Evolutionary conservation across 306 rosid genomes (phyloP).

Genomic region (Sicyos edulis): DNA sequence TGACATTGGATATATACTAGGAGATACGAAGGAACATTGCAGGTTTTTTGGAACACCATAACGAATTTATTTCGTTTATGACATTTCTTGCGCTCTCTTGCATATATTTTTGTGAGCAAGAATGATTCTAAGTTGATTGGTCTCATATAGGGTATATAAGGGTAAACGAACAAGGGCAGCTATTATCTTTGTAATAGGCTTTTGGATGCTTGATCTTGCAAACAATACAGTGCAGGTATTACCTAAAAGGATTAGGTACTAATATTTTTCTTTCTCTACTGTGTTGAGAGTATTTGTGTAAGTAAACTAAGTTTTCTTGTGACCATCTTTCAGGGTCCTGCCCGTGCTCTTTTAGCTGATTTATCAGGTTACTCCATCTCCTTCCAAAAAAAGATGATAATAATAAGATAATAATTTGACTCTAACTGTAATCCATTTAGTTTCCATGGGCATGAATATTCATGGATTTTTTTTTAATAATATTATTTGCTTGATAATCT

Average conservation of each 20-base stretch:
- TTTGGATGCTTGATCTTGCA: constrained; percentile 99
- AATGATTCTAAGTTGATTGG: constrained; percentile 25
- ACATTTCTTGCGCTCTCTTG: constrained; percentile 23
- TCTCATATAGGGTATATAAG: constrained; percentile 58
- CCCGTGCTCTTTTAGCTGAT: constrained; percentile 98
- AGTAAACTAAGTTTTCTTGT: constrained; percentile 16
- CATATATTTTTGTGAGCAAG: constrained; percentile 5
- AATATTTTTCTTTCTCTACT: constrained; percentile 1
- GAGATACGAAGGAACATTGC: constrained; percentile 92
- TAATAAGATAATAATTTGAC: background rate
- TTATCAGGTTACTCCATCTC: constrained; percentile 52
- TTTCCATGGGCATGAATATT: constrained; percentile 23
- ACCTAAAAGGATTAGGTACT: background rate
- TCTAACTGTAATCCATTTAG: constrained; percentile 12
- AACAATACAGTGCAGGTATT: constrained; percentile 92
- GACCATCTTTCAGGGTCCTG: constrained; percentile 70
- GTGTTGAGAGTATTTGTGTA: background rate
- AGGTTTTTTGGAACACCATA: constrained; percentile 41
- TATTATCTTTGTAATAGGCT: constrained; percentile 75
- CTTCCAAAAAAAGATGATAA: background rate
- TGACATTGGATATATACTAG: constrained; percentile 83
- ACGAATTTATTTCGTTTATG: background rate
- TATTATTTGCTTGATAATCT: background rate
- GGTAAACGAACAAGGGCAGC: constrained; percentile 93
- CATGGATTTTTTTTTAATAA: background rate